These are phyloP conservation scores for Pythium utonaiense DNA, from an alignment of 352 stramenopile genomes.

Conservation along the genomic window DNA sequence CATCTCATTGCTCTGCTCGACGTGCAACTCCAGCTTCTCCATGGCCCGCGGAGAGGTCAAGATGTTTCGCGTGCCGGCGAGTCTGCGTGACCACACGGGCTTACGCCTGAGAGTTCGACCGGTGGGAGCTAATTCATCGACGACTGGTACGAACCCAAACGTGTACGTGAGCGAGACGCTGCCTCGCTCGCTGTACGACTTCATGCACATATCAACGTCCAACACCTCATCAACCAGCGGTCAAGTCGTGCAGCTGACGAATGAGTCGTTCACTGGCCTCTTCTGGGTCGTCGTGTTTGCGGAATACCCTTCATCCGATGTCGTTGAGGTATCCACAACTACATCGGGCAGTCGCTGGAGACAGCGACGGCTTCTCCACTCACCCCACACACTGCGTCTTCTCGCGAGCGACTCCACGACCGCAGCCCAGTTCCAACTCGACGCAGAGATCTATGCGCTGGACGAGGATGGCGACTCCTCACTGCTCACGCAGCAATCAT, in stretches of 20 bases:
- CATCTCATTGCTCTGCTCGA: conserved; percentile 49
- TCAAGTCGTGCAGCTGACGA: conserved; percentile 48
- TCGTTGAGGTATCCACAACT: neutral
- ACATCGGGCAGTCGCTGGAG: neutral
- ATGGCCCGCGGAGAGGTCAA: conserved; percentile 44
- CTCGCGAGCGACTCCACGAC: conserved; percentile 2
- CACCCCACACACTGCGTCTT: conserved; percentile 1
- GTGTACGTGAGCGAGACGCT: conserved; percentile 73
- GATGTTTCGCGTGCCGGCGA: conserved; percentile 68
- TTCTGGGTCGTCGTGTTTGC: conserved; percentile 79
- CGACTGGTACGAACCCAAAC: conserved; percentile 30
- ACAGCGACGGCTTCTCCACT: conserved; percentile 12
- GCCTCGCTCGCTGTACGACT: conserved; percentile 73
- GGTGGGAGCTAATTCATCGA: neutral
- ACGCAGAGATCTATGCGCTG: conserved; percentile 39
- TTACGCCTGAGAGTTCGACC: conserved; percentile 28
- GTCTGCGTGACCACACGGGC: conserved; percentile 45
- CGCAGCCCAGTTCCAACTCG: conserved; percentile 35
- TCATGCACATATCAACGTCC: conserved; percentile 51
- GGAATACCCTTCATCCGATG: conserved; percentile 34
- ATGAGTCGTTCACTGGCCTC: conserved; percentile 49
- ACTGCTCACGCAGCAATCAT: conserved; percentile 51
- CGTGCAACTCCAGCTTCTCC: conserved; percentile 41
- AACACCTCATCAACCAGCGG: conserved; percentile 16
- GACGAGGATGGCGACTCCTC: conserved; percentile 1